These are phyloP conservation scores for Entamoeba invadens DNA, from an alignment of 208 protist genomes.

Conservation along the genomic window DNA sequence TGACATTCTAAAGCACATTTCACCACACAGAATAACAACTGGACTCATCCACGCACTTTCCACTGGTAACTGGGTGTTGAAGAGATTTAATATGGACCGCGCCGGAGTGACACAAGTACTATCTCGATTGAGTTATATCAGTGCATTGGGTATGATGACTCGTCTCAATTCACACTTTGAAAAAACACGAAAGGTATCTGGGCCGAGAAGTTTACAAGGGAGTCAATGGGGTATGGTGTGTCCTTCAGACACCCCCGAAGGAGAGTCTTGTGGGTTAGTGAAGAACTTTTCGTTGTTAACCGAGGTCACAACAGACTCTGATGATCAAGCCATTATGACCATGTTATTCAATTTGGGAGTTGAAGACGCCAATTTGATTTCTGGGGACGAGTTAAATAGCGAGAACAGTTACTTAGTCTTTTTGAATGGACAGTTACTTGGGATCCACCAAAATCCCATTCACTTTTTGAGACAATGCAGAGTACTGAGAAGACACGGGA, in stretches of 20 bases:
- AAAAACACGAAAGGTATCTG: conserved; percentile 91
- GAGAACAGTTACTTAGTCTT: not conserved
- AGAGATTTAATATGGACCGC: conserved; percentile 78
- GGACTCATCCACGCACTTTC: conserved; percentile 59
- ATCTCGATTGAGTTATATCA: conserved; percentile 87
- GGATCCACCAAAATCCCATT: conserved; percentile 51
- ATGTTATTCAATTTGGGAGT: conserved; percentile 46
- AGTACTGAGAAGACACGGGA: conserved; percentile 47
- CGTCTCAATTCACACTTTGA: conserved; percentile 90
- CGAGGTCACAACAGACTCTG: conserved; percentile 68
- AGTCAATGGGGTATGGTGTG: conserved; percentile 35
- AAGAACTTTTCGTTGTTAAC: conserved; percentile 96
- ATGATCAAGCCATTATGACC: conserved; percentile 18
- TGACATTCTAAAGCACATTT: conserved; percentile 71
- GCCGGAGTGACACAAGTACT: conserved; percentile 78
- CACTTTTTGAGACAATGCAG: conserved; percentile 46
- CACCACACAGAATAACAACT: conserved; percentile 75
- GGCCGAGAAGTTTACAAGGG: conserved; percentile 48
- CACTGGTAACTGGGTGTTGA: conserved; percentile 75
- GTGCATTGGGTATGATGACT: conserved; percentile 93
- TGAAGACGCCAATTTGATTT: conserved; percentile 25
- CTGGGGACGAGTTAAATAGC: not conserved
- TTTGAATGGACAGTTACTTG: conserved; percentile 18
- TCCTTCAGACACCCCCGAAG: conserved; percentile 37
- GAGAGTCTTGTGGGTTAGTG: conserved; percentile 88